Evolutionary conservation across 257 asterid genomes (phyloP), one percentile per base, ranked within the genome.

Genomic region (Ilex aquifolium): DNA sequence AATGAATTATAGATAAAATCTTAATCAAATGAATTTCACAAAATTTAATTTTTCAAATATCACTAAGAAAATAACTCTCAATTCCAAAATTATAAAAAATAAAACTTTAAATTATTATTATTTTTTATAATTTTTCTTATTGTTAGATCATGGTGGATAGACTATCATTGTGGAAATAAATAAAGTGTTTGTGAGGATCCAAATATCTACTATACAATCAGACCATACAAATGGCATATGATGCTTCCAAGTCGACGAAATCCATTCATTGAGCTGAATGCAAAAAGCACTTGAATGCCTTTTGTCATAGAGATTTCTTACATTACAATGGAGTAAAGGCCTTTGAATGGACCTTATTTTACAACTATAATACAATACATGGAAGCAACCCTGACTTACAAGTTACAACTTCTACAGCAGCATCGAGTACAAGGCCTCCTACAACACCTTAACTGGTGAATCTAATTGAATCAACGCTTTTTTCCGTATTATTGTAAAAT

Each of bases 261-360:
- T 31, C 58, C 52, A 49, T 65, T 60, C 67, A 66, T 53, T 63
- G 63, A 63, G 61, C 57, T 44, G 60, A 68, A 46, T 32, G 39
- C 42, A n/a, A 60, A 39, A 57, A 69, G 54, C 36, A 54, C 46
- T 39, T 50, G 62, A 51, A 15, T 32, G 56, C 60, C 66, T 67
- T 50, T 10, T 54, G 42, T 36, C 42, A 36, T 46, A 12, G 4
- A 46, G 10, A 69, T 29, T 58, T 59, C 71, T 64, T 61, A 74
- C 74, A 63, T 36, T 57, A 71, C 17, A 52, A 72, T 67, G 80
- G 83, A 80, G 83, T 49, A 44, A 74, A 81, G 83, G 82, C 76
- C 77, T 79, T 81, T 76, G 85, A 81, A 82, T 84, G 78, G 80
- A 82, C 67, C 79, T 78, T 80, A 80, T 80, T 75, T 76, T 84